These are phyloP conservation scores for Eutrema heterophyllum DNA, from an alignment of 345 rosid genomes.

Conservation along the genomic window DNA sequence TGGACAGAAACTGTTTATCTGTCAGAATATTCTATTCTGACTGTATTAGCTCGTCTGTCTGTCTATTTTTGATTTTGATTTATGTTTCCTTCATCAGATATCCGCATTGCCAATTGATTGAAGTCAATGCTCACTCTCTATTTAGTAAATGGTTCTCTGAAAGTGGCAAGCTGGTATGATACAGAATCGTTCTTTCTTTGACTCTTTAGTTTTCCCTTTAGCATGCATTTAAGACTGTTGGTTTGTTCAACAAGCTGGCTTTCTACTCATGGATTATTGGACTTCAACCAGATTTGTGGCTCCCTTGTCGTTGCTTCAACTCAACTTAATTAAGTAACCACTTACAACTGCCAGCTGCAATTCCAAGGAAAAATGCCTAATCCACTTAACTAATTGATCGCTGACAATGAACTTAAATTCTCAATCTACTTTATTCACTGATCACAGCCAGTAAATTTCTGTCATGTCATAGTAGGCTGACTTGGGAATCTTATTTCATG, in stretches of 20 bases:
- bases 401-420: not conserved
- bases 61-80: not conserved
- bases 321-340: not conserved
- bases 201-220: slow-evolving; percentile 13
- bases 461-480: not conserved
- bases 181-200: not conserved
- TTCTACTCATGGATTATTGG: not conserved
- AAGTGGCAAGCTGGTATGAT: slow-evolving; percentile 94
- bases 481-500: not conserved
- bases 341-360: not conserved
- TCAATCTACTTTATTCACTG: not conserved
- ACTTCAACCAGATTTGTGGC: slow-evolving; percentile 16
- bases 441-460: not conserved
- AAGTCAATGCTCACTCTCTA: slow-evolving; percentile 98
- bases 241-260: not conserved
- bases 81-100: slow-evolving; percentile 52
- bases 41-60: not conserved
- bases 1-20: not conserved
- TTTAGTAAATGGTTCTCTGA: slow-evolving; percentile 99
- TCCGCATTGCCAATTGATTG: slow-evolving; percentile 83
- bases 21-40: not conserved
- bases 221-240: not conserved
- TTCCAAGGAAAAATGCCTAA: not conserved
- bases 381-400: not conserved
- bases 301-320: slow-evolving; percentile 7